Percentiles rank a stretch among this genome's conserved stretches.
Conservation (phyloP, 2,329 filamentous ascomycete genomes). For the Blastomyces emzantsi region DNA sequence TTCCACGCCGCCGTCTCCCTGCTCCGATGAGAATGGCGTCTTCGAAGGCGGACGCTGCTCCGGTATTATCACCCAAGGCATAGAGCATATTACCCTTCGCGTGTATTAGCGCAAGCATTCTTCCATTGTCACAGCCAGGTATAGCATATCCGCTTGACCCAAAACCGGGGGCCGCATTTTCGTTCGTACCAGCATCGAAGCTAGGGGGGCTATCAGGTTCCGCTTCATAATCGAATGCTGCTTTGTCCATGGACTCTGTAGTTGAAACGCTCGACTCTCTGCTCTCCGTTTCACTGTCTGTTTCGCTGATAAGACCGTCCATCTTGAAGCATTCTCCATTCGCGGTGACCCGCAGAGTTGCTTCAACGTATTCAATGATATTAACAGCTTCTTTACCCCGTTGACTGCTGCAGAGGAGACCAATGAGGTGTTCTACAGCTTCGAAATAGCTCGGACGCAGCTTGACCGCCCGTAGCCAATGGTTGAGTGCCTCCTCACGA, state of each 20-base stretch:
- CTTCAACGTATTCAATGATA: conserved; percentile 78
- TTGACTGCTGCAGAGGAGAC: conserved; percentile 71
- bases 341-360: conserved; percentile 50
- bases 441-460: conserved; percentile 83
- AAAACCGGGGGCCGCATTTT: conserved; percentile 45
- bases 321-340: conserved; percentile 41
- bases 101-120: conserved; percentile 87
- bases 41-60: conserved; percentile 82
- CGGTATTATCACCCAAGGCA: conserved; percentile 68
- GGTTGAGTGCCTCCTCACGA: conserved; percentile 70
- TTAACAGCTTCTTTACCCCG: conserved; percentile 75
- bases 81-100: conserved; percentile 99
- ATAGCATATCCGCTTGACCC: conserved; percentile 78
- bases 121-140: conserved; percentile 77
- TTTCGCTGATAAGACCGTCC: conserved; percentile 50
- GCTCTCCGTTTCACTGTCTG: conserved; percentile 49
- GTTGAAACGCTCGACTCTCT: conserved; percentile 45
- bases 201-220: conserved; percentile 26
- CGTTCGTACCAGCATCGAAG: conserved; percentile 22
- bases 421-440: conserved; percentile 88
- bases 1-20: conserved; percentile 59
- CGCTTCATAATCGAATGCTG: conserved; percentile 49
- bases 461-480: conserved; percentile 79
- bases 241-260: conserved; percentile 46
- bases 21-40: conserved; percentile 86